Evolutionary conservation across 202 grass and related monocot species (phyloP), one percentile per base, ranked within the genome.

Genomic region (Sporobolus alterniflorus): DNA sequence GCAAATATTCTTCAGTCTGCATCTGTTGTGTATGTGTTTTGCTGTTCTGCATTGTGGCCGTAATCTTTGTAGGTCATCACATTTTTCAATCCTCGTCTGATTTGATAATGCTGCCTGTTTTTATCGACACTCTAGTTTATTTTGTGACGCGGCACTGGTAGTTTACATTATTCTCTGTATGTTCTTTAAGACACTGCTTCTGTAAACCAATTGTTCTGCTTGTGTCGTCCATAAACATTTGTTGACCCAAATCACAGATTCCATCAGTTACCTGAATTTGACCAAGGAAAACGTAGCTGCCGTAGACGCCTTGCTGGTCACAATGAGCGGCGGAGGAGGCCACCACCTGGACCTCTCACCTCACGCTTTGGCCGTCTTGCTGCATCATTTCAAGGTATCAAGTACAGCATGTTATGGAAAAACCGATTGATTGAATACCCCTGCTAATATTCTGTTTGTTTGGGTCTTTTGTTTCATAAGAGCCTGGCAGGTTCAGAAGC

Each of bases 211-310:
- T 50, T 56, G 36, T 71, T 7, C 3, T 83, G 46, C 46, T 29
- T 64, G 34, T 47, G 66, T n/a, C 16, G 0, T 34, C 18, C 15
- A 6, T 79, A 32, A 83, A 57, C 6, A 1, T 49, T 78, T 36
- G 20, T 77, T 43, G 63, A 14, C 3, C 9, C 41, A 31, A 16
- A 81, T 77, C 41, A 29, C 84, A 98, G 96, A 89, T 98, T 98
- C 82, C 96, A 98, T 67, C 88, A 95, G 60, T 57, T 98, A 32
- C 49, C 84, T 79, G 96, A 98, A 90, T 98, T 98, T 81, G 96
- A 98, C 73, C 92, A 93, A 78, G 90, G 82, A 36, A 98, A 93
- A 64, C 87, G 92, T 17, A 98, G 96, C 21, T 98, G 96, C 76
- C 92, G 96, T 40, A 82, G 87, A 14, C 96, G 96, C 68, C 87